phyloP scores from a whole-genome alignment of 2,329 filamentous ascomycete species.

The Fusarium abutilonis region DNA sequence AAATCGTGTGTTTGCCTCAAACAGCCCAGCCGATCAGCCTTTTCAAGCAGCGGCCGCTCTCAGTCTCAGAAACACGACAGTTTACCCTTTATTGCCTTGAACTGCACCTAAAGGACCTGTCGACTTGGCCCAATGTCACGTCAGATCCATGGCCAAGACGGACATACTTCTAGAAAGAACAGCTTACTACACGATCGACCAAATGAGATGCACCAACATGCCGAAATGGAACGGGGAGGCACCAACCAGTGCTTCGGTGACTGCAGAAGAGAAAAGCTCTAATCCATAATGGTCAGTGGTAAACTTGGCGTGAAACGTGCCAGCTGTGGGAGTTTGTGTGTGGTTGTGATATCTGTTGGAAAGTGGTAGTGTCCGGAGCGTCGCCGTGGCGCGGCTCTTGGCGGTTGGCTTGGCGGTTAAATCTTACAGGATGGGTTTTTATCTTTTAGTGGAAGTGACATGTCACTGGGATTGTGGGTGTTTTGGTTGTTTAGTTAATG shows the following conservation, averaged over 20 bases:
- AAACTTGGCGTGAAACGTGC: constrained; percentile 21
- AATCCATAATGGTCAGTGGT: constrained; percentile 1
- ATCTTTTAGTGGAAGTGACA: neutral
- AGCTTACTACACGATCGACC: neutral
- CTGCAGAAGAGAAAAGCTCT: neutral
- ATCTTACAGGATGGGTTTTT: neutral
- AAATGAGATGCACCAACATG: neutral
- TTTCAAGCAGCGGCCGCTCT: neutral
- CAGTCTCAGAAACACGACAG: neutral
- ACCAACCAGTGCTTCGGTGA: neutral
- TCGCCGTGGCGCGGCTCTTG: constrained; percentile 27
- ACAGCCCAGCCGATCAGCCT: too few relatives aligned
- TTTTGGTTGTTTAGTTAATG: neutral
- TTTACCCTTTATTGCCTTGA: neutral
- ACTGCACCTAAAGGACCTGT: neutral
- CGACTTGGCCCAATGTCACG: neutral
- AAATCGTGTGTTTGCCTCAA: neutral
- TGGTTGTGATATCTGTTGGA: neutral
- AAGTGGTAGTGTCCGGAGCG: neutral
- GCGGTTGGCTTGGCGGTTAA: constrained; percentile 18
- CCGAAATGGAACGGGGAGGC: neutral
- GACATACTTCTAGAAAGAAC: constrained; percentile 15
- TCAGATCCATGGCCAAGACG: constrained; percentile 7
- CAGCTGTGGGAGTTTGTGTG: constrained; percentile 4
- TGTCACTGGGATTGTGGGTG: neutral